Base-by-base conservation (phyloP, 768 basidiomycete species). In the Mycena sanguinolenta region DNA sequence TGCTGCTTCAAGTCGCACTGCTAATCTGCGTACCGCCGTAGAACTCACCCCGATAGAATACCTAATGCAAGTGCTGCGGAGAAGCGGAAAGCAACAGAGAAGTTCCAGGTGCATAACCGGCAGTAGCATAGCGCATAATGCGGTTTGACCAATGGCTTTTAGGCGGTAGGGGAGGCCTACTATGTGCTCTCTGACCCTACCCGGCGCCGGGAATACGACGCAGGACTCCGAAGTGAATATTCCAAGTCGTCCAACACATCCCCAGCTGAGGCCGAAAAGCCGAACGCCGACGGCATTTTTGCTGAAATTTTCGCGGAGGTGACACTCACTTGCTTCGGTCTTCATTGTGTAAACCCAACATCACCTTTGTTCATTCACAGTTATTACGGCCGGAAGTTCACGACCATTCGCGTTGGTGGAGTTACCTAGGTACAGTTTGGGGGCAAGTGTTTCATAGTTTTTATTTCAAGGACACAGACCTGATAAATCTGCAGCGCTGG, bases 91-190 rank as follows among this genome's bases (percentile, higher is more conserved):
- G 91, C 96, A 0, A 98, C 96, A 4, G 95, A 96, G 79, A 86
- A 86, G 65, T 97, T 97, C 79, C 95, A 96, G 85, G 94, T 91
- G 72, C 42, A 17, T 19, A 44, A 17, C 42, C 42, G 36, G 42
- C 42, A 4, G 42, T 17, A 44, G 10, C 42, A 17, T 44, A 12
- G 17, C 17, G 17, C 42, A 19, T 12, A n/a, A n/a, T n/a, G n/a
- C n/a, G n/a, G 8, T 14, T 9, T 44, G 17, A 44, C 42, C 42
- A 50, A 53, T 8, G 70, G 3, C n/a, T 21, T 63, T 70, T 77
- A 93, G 92, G 90, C 92, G 10, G 91, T 98, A 72, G 95, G 96
- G 63, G 96, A 98, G 79, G 96, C 96, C n/a, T 97, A 97, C 82
- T 97, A 95, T 78, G 93, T 97, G 32, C 88, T 98, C 39, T 95